These are phyloP conservation scores for Anacardium occidentale DNA, from an alignment of 345 rosid genomes.

Conservation along the genomic window DNA sequence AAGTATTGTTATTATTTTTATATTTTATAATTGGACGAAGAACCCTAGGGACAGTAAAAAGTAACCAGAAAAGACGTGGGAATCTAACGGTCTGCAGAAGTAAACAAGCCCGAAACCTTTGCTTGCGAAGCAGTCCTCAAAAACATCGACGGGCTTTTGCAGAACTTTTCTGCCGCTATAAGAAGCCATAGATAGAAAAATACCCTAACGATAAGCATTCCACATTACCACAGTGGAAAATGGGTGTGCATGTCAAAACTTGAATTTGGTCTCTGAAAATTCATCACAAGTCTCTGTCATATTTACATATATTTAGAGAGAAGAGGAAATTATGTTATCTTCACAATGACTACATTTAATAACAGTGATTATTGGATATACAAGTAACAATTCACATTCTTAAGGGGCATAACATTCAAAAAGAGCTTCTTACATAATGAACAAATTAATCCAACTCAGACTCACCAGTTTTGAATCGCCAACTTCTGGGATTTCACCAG, in stretches of 20 bases:
- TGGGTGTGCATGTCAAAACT: not conserved
- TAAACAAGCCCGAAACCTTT: constrained; percentile 22
- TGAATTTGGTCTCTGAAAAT: not conserved
- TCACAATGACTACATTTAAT: too few species aligned
- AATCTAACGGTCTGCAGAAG: constrained; percentile 21
- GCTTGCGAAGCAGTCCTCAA: constrained; percentile 15
- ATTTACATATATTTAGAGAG: not conserved
- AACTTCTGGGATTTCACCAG: not conserved
- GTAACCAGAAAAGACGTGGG: constrained; percentile 23
- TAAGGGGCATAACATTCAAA: too few species aligned
- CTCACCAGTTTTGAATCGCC: too few species aligned
- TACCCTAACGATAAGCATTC: constrained; percentile 12
- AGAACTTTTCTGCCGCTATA: constrained; percentile 14
- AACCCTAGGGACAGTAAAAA: constrained; percentile 4
- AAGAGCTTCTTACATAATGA: too few species aligned
- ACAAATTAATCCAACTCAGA: too few species aligned
- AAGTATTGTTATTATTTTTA: not conserved
- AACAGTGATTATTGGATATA: too few species aligned
- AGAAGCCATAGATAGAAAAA: constrained; percentile 1
- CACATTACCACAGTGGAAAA: not conserved
- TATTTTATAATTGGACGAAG: not conserved
- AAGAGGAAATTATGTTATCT: too few species aligned
- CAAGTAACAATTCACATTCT: too few species aligned
- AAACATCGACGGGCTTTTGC: constrained; percentile 25
- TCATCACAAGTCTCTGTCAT: not conserved